phyloP scores from a whole-genome alignment of 2,329 filamentous ascomycete species.

The Cladobotryum mycophilum region DNA sequence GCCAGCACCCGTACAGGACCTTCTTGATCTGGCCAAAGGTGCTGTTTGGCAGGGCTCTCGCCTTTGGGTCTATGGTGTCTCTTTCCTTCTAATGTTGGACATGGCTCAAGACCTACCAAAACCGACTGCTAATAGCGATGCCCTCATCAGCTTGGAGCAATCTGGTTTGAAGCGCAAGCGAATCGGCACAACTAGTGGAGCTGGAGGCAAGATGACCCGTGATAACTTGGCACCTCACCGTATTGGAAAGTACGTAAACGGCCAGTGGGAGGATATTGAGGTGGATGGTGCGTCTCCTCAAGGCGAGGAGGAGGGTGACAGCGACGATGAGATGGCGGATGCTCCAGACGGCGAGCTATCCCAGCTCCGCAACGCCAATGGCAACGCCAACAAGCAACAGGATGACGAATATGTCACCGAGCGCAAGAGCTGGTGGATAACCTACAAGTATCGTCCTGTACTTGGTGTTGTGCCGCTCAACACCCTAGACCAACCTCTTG shows the following conservation, averaged over 20 bases:
- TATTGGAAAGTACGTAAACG: constrained; percentile 34
- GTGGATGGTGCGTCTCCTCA: constrained; percentile 33
- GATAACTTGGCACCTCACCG: constrained; percentile 40
- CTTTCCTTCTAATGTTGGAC: constrained; percentile 91
- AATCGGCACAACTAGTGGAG: constrained; percentile 40
- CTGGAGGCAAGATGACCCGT: constrained; percentile 46
- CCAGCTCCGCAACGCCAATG: constrained; percentile 26
- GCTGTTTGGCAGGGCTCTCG: constrained; percentile 74
- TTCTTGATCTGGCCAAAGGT: constrained; percentile 76
- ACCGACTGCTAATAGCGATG: constrained; percentile 22
- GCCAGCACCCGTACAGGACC: constrained; percentile 65
- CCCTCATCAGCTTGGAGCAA: constrained; percentile 24
- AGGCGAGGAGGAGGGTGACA: constrained; percentile 28
- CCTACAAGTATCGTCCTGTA: constrained; percentile 91
- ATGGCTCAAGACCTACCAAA: constrained; percentile 61
- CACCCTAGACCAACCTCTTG: constrained; percentile 42
- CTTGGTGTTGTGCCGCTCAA: constrained; percentile 58
- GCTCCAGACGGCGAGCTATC: constrained; percentile 26
- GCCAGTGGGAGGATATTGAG: constrained; percentile 34
- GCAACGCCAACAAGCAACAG: constrained; percentile 7
- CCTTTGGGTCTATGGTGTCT: constrained; percentile 80
- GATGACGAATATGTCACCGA: constrained; percentile 19
- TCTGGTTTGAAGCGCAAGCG: constrained; percentile 50
- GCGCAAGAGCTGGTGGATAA: constrained; percentile 60
- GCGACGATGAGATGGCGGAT: constrained; percentile 34